Base-by-base conservation (phyloP, 2,329 filamentous ascomycete species). In the Pezicula neosporulosa region DNA sequence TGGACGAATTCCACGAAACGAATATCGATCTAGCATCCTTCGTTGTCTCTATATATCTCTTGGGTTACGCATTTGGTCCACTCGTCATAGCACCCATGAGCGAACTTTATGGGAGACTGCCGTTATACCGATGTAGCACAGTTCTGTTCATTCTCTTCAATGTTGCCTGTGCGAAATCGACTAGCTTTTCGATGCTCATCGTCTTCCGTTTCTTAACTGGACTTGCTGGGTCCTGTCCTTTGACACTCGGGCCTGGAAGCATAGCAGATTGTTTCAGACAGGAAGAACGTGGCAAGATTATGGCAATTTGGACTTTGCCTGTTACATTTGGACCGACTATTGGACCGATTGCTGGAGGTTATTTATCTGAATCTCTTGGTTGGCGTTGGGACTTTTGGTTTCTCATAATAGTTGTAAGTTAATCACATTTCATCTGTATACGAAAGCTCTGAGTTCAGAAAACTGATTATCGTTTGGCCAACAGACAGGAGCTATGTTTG, bases 51-150 rank as follows among this genome's bases (percentile, higher is more conserved):
- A 59, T 62, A 3, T 56, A 84, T 63, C 72, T 89, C 3, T 68
- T 87, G 0, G 84, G 86, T 28, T 81, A 81, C 52, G 80, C 77
- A 3, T 76, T 81, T 27, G 83, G 82, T 0, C 82, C 82, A 0
- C 65, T 85, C 47, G 39, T 85, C 5, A 75, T 81, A 50, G 80
- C 79, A 0, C 83, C 84, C 0, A 50, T 85, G 6, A 80, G 76
- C 6, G 83, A 87, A 61, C 64, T 82, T 3, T 82, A 79, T 56
- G 81, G 81, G 18, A 59, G 76, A 0, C 53, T 66, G 42, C 51
- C 54, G 0, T 59, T 77, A n/a, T 56, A 75, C 3, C 71, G 76
- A 42, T 49, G 55, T 0, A 71, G 70, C 1, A 79, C 74, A 48
- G 28, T 75, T 0, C 73, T 77, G 65, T 82, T 80, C 54, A 66